Percentiles rank a stretch among this genome's conserved stretches.
phyloP scores from a whole-genome alignment of 2,329 filamentous ascomycete genomes.

The Calonectria pteridis region DNA sequence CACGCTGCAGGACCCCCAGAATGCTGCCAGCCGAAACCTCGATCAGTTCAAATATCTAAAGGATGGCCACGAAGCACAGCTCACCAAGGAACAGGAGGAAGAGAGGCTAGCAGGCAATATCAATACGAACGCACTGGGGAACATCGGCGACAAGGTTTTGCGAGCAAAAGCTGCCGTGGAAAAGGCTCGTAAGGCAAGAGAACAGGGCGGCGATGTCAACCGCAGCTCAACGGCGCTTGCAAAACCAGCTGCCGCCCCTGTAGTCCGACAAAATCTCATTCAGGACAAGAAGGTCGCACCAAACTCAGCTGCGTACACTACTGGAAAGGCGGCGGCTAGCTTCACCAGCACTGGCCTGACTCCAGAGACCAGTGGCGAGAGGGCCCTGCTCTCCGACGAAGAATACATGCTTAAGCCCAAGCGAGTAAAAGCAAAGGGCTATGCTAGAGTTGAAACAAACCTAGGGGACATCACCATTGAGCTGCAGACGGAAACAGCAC shows the following conservation, averaged over 20 bases:
- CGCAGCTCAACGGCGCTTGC: slow-evolving; percentile 58
- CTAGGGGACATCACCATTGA: slow-evolving; percentile 89
- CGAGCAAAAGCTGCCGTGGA: slow-evolving; percentile 96
- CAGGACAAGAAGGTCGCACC: slow-evolving; percentile 74
- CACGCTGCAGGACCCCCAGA: slow-evolving; percentile 95
- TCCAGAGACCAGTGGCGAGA: slow-evolving; percentile 88
- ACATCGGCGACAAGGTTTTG: slow-evolving; percentile 83
- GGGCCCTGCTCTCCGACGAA: slow-evolving; percentile 90
- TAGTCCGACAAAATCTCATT: slow-evolving; percentile 53
- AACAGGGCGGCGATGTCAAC: slow-evolving; percentile 71
- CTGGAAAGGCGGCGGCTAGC: slow-evolving; percentile 89
- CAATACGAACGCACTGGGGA: slow-evolving; percentile 84
- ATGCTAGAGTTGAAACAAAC: slow-evolving; percentile 89
- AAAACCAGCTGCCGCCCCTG: slow-evolving; percentile 47
- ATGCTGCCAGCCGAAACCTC: slow-evolving; percentile 83
- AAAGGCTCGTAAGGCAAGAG: slow-evolving; percentile 82
- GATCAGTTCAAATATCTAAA: slow-evolving; percentile 90
- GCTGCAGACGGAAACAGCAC: slow-evolving; percentile 89
- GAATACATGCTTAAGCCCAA: slow-evolving; percentile 96
- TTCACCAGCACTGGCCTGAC: slow-evolving; percentile 96
- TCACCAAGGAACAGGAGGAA: slow-evolving; percentile 78
- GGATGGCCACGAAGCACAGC: slow-evolving; percentile 78
- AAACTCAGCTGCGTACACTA: slow-evolving; percentile 92
- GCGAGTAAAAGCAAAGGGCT: slow-evolving; percentile 90
- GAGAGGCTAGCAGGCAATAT: slow-evolving; percentile 77